Evolutionary conservation across 2,329 filamentous ascomycete genomes (phyloP), one percentile per base, ranked within the genome.

Genomic region (Bipolaris victoriae): DNA sequence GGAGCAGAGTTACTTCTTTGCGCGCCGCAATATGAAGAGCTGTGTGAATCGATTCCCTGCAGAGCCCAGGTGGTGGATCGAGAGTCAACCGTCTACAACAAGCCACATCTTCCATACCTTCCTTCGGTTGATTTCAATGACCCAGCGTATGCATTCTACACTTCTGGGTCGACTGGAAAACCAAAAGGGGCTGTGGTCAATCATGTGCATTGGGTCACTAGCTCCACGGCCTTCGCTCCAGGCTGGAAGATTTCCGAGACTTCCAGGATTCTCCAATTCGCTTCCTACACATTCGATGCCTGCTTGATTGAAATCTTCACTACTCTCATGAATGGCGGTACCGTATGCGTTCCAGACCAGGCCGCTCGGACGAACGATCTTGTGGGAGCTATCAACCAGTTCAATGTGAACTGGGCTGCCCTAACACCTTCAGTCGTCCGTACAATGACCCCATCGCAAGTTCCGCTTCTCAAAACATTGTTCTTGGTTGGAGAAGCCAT

Each of bases 181-280:
- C 84, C 85, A 0, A 86, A 86, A 55, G 87, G 86, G 1, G 83
- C 87, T 11, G 84, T 88, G 16, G 84, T 89, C 58, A 84, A 84
- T 7, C 88, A 90, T 64, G 77, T 77, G 0, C 82, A 85, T 0
- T 78, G 89, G 1, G 83, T 84, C 1, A 84, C 85, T 3, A 68
- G 69, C 52, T 71, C 69, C 5, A 59, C 63, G 3, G 63, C 60
- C 2, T 73, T 71, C 33, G 66, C 69, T 16, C 68, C 64, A 1
- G 55, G 56, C 5, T 68, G 67, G 59, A 76, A 79, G 1, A 83
- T 86, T 49, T 79, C 77, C 47, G 75, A 68, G 5, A 73, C 72
- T 0, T 86, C 85, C 10, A 81, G 88, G 4, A 83, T 88, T 3
- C 79, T 88, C 6, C 79, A 83, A 47, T 80, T 80, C 52, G 74